Evolutionary conservation across 345 rosid species (phyloP), one percentile per base, ranked within the genome.

Genomic region (Barbarea vulgaris): DNA sequence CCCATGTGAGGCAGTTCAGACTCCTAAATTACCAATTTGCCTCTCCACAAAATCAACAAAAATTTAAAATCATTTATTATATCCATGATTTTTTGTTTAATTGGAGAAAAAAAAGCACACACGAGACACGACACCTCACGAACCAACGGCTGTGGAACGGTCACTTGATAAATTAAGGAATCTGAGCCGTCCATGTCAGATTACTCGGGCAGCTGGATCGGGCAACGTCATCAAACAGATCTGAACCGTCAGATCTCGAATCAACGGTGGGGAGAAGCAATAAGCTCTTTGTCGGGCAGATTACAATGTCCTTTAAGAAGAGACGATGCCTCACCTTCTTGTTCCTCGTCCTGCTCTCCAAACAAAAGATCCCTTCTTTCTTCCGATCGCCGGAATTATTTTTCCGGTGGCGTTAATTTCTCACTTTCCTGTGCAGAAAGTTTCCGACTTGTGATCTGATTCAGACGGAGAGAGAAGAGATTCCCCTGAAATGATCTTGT

Each of bases 301-400:
- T 67, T 37, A 31, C 71, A 41, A 51, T 66, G 28, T 30, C 76
- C 77, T 77, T 77, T 77, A 77, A 77, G 73, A 58, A 58, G 81
- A 77, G 77, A 51, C 47, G 67, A 63, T 77, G 62, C 68, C 61
- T 57, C 77, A 6, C 73, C 77, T 22, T 58, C 39, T 65, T 72
- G 6, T 55, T 64, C 68, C 72, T 64, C 81, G 72, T 64, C 15
- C 75, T 63, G 24, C 53, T 28, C 72, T 44, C 59, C 6, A 41
- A 30, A 48, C 75, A 60, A 9, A 9, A 62, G 8, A 25, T 6
- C 9, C 25, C 6, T 15, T 48, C 15, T 12, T 28, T 69, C 55
- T 66, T 19, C 81, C 68, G 55, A 70, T 77, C 69, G 77, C 73
- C 81, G 81, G 77, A 72, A n/a, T 64, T 21, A 11, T 47, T 58